Evolutionary conservation across 2,329 filamentous ascomycete genomes (phyloP).

Genomic region (Laburnicola sp.): DNA sequence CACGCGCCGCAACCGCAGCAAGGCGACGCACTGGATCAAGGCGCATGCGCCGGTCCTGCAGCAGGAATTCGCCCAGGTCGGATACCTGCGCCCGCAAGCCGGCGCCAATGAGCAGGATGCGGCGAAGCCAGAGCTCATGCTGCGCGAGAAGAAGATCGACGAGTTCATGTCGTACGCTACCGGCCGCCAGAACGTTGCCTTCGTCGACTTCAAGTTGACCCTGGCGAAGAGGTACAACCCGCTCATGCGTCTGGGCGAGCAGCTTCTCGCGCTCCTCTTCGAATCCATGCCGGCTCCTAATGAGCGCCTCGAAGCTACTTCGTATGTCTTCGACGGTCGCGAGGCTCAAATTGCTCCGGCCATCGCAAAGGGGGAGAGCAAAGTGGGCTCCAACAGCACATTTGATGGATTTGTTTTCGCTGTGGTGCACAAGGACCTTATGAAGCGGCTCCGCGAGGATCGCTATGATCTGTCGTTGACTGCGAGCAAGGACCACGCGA

Average conservation of each 20-base stretch:
- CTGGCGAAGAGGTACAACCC: conserved; percentile 89
- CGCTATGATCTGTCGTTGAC: conserved; percentile 94
- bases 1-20: conserved; percentile 74
- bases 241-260: conserved; percentile 66
- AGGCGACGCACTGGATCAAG: conserved; percentile 78
- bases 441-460: conserved; percentile 87
- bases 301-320: conserved; percentile 74
- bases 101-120: conserved; percentile 51
- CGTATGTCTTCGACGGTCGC: conserved; percentile 90
- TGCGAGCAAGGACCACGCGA: conserved; percentile 86
- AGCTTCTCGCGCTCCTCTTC: conserved; percentile 72
- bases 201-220: conserved; percentile 80
- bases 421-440: conserved; percentile 89
- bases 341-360: conserved; percentile 75
- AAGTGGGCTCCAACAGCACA: conserved; percentile 61
- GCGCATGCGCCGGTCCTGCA: conserved; percentile 72
- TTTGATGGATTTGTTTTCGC: conserved; percentile 96
- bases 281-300: conserved; percentile 71
- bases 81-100: conserved; percentile 62
- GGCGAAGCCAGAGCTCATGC: conserved; percentile 59
- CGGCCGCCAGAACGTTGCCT: conserved; percentile 89
- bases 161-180: conserved; percentile 88
- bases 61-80: conserved; percentile 84
- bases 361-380: conserved; percentile 65
- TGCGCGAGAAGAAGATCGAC: conserved; percentile 85